Conservation (phyloP, 2,329 filamentous ascomycete species). For the Lizonia empirigonia region DNA sequence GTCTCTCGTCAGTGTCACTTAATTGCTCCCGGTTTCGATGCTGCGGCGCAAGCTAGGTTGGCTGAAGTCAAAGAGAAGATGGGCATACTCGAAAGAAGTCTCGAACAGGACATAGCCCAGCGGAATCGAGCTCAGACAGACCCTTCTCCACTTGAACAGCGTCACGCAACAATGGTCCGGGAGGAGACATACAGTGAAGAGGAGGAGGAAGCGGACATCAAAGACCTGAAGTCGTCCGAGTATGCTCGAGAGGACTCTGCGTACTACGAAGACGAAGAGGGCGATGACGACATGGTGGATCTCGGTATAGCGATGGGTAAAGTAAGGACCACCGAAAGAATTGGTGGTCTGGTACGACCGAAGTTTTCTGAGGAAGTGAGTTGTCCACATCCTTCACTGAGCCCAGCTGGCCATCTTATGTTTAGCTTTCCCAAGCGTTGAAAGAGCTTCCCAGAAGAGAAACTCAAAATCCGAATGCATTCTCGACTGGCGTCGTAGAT, state of each 20-base stretch:
- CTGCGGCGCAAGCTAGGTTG: conserved; percentile 70
- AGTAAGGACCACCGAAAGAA: conserved; percentile 73
- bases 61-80: conserved; percentile 82
- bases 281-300: conserved; percentile 73
- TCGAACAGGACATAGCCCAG: conserved; percentile 70
- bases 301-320: conserved; percentile 73
- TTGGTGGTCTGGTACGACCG: conserved; percentile 74
- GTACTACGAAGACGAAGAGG: conserved; percentile 64
- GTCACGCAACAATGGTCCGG: neutral
- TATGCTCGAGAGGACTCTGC: conserved; percentile 71
- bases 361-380: conserved; percentile 72
- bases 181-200: conserved; percentile 62
- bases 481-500: conserved; percentile 29
- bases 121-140: conserved; percentile 27
- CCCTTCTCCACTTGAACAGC: neutral
- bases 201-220: conserved; percentile 61
- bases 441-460: conserved; percentile 33
- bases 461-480: conserved; percentile 13
- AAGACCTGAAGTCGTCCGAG: conserved; percentile 65
- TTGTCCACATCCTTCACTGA: conserved; percentile 1
- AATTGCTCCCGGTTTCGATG: conserved; percentile 70
- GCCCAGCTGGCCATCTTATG: neutral
- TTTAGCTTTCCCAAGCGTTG: conserved; percentile 40
- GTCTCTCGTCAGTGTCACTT: conserved; percentile 64
- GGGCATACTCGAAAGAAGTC: conserved; percentile 69